phyloP scores from a whole-genome alignment of 495 filamentous ascomycete genomes.

The Chaetomidium leptoderma region DNA sequence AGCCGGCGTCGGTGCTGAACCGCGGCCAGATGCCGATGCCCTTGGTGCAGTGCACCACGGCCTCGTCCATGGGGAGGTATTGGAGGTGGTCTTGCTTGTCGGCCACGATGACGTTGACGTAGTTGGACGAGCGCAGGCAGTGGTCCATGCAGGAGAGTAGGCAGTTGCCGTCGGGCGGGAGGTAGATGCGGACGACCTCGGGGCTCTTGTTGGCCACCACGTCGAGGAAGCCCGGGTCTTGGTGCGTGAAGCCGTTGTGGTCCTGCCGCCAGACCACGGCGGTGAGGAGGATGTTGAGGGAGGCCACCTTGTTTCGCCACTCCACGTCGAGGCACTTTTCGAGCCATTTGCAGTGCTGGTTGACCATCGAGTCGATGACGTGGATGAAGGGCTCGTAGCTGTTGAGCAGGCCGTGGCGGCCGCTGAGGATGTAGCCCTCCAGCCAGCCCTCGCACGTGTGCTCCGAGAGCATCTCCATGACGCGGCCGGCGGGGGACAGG shows the following conservation, averaged over 20 bases:
- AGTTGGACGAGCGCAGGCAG: slow-evolving; percentile 63
- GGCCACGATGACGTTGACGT: slow-evolving; percentile 71
- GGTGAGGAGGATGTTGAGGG: slow-evolving; percentile 70
- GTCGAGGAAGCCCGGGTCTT: slow-evolving; percentile 72
- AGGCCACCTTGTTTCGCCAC: slow-evolving; percentile 63
- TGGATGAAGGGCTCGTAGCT: slow-evolving; percentile 77
- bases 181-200: slow-evolving; percentile 71
- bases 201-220: slow-evolving; percentile 71
- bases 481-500: slow-evolving; percentile 56
- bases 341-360: slow-evolving; percentile 77
- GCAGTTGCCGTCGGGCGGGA: slow-evolving; percentile 70
- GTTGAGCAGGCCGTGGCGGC: slow-evolving; percentile 68
- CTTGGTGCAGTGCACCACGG: slow-evolving; percentile 66
- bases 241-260: slow-evolving; percentile 76
- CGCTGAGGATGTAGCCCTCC: slow-evolving; percentile 67
- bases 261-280: slow-evolving; percentile 74
- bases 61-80: slow-evolving; percentile 62
- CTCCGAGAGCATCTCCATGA: slow-evolving; percentile 75
- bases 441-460: slow-evolving; percentile 75
- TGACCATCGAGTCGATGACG: slow-evolving; percentile 75
- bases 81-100: slow-evolving; percentile 75
- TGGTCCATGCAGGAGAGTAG: slow-evolving; percentile 65
- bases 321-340: slow-evolving; percentile 70
- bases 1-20: slow-evolving; percentile 52
- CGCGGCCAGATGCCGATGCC: slow-evolving; percentile 52